Evolutionary conservation across 352 stramenopile genomes (phyloP), one percentile per base, ranked within the genome.

Genomic region (Globisporangium barbulae): DNA sequence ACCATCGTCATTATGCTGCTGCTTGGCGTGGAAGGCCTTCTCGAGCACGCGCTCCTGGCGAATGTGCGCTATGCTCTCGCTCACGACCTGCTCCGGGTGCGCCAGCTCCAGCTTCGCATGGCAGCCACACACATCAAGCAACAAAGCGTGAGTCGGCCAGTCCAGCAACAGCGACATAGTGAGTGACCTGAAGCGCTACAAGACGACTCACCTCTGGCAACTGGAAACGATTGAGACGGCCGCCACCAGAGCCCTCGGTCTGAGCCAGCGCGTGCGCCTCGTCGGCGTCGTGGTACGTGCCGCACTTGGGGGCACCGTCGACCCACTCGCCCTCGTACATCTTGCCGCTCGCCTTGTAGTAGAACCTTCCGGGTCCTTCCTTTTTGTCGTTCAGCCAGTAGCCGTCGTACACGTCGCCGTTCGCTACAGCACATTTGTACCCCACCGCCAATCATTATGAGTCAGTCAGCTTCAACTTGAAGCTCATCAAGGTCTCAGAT

Each of bases 281-380:
- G 19, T 70, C 59, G 31, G 31, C 68, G 61, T 88, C 74, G 56
- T 76, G 68, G 64, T 89, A 91, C 3, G 73, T 87, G 2, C 90
- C 90, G 60, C 88, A 97, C 47, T 90, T 80, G 0, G 90, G 83
- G 0, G 76, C 71, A 21, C 73, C 89, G 35, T 89, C 78, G 15
- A 89, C 82, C 91, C 91, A 98, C 67, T 97, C 87, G 37, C 88
- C 91, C 72, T 96, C 85, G 73, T 97, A 97, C 52, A 93, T 74
- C 57, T 94, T 94, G 53, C 79, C 70, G 8, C 85, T 96, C 2
- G 72, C 77, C 62, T 88, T 89, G 71, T 96, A 97, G 71, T 85
- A 89, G 63, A 85, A 96, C 37, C 80, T 71, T 22, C 91, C 90
- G 4, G 83, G 77, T 0, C 89, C 89, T 84, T 97, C 83, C 68